Evolutionary conservation across 495 filamentous ascomycete genomes (phyloP), one percentile per base, ranked within the genome.

Genomic region (Alectoria sarmentosa): DNA sequence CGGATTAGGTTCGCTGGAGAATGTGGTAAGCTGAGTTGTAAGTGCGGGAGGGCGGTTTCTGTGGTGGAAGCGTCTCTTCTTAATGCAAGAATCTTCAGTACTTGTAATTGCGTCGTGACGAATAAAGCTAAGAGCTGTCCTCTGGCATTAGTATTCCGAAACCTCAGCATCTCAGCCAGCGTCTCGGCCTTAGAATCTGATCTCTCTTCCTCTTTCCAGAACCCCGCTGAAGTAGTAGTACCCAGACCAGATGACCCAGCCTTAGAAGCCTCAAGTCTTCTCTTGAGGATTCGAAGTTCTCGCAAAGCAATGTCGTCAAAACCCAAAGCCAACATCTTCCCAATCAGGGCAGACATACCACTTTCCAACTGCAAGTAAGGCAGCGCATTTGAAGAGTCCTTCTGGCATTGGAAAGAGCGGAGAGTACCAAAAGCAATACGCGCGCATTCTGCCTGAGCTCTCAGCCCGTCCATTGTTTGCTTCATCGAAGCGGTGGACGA

Each of bases 351-450:
- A 52, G 89, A 88, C 75, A 91, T 89, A 10, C 90, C 94, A 64
- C 85, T 86, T 70, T 97, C 93, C 4, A 96, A 77, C 67, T 97
- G 92, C 59, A 93, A 76, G 42, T 80, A 82, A 13, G 86, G 84
- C 21, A 84, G 73, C 75, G 69, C 52, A 21, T 14, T 72, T 67
- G 72, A 70, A 55, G 58, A 70, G 37, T 62, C 62, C 62, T 67
- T 82, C 71, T 58, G 76, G 67, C 75, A 70, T 63, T 90, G 83
- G 28, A 89, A 61, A 30, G 79, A 77, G 58, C 90, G 77, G 52
- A 98, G 75, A 58, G 83, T 86, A 5, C 84, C 79, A 71, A 96
- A 88, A 15, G 89, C 87, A 32, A 88, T 72, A 28, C 89, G 80
- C 15, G 88, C 87, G 67, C 94, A 97, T 76, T 92, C 87, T 37